Evolutionary conservation across 208 protist species (phyloP).

Genomic region (Lotmaria passim): DNA sequence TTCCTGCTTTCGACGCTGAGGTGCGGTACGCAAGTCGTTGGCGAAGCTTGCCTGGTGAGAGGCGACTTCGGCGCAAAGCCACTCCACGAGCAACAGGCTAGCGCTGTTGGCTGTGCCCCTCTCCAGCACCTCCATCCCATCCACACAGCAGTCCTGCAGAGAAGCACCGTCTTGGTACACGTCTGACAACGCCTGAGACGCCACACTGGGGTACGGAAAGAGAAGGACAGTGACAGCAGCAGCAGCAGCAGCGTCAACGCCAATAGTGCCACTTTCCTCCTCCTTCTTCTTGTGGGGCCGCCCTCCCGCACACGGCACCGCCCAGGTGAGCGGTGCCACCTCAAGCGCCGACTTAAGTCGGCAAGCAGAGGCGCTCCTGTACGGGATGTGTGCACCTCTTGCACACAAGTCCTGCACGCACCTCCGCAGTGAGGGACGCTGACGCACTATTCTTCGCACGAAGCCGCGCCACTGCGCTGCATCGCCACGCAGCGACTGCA

Average conservation of each 20-base stretch:
- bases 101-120: not conserved
- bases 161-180: not conserved
- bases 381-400: not conserved
- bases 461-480: constrained; percentile 10
- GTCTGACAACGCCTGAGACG: not conserved
- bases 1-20: not conserved
- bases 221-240: not conserved
- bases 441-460: no score
- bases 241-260: not conserved
- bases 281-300: no score
- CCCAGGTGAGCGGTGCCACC: no score
- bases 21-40: no score
- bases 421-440: no score
- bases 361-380: not conserved
- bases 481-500: not conserved
- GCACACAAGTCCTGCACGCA: not conserved
- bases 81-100: constrained; percentile 3
- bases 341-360: not conserved
- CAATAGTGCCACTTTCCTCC: not conserved
- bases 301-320: no score
- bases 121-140: not conserved
- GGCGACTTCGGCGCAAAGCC: not conserved
- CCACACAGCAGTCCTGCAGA: not conserved
- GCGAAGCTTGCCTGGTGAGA: no score
- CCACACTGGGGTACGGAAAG: constrained; percentile 10